Conservation (phyloP, 331 rosid genomes). For the Telfairia occidentalis region DNA sequence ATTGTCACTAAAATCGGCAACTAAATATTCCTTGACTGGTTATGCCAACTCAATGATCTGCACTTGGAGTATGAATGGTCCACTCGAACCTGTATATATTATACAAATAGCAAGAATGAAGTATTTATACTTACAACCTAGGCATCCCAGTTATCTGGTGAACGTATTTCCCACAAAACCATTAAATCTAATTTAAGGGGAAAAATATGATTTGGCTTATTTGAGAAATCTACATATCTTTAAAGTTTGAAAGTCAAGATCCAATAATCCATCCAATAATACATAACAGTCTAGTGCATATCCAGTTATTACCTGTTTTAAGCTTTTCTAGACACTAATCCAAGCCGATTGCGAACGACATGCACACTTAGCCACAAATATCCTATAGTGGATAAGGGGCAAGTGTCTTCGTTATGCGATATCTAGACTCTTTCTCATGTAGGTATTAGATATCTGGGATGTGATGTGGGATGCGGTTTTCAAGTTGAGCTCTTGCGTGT, state of each 20-base stretch:
- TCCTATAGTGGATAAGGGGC: not conserved
- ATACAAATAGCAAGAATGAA: not conserved
- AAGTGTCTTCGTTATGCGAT: not conserved
- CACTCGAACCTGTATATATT: not conserved
- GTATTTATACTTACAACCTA: not conserved
- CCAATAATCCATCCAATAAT: not conserved
- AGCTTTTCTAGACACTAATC: not conserved
- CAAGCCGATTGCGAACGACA: too few species aligned
- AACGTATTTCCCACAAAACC: not conserved
- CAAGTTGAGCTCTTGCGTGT: not conserved
- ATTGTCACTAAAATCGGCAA: too few species aligned
- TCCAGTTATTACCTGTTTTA: not conserved
- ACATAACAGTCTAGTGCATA: not conserved
- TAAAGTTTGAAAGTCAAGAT: not conserved
- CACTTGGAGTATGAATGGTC: not conserved
- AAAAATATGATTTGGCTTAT: too few species aligned
- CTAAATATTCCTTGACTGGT: too few species aligned
- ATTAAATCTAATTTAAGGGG: too few species aligned
- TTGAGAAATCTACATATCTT: not conserved
- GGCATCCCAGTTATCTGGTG: not conserved
- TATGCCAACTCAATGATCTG: too few species aligned
- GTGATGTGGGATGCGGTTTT: not conserved
- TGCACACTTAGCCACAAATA: not conserved
- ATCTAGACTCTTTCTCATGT: not conserved
- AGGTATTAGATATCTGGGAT: not conserved